phyloP scores from a whole-genome alignment of 306 rosid genomes.

The Hylodesmum podocarpum region DNA sequence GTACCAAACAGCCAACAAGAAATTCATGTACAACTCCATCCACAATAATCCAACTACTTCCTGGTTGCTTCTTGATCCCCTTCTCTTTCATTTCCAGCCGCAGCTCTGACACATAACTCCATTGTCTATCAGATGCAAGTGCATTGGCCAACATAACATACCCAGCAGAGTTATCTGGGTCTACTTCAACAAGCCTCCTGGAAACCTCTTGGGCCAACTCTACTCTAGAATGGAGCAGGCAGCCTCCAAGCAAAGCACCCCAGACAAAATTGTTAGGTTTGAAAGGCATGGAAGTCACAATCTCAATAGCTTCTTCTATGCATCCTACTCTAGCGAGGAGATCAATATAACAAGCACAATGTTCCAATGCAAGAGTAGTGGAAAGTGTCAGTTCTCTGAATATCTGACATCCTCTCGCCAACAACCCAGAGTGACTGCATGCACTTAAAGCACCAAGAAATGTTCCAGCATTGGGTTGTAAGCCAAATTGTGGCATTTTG shows the following conservation, averaged over 20 bases:
- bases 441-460: slow-evolving; percentile 58
- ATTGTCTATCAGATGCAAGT: slow-evolving; percentile 50
- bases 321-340: slow-evolving; percentile 59
- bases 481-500: slow-evolving; percentile 45
- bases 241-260: slow-evolving; percentile 66
- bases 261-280: slow-evolving; percentile 62
- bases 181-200: slow-evolving; percentile 51
- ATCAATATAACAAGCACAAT: slow-evolving; percentile 65
- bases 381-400: slow-evolving; percentile 42
- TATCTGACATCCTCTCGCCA: slow-evolving; percentile 45
- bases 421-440: slow-evolving; percentile 63
- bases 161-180: slow-evolving; percentile 52
- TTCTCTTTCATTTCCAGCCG: slow-evolving; percentile 59
- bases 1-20: slow-evolving; percentile 43
- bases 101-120: slow-evolving; percentile 50
- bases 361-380: slow-evolving; percentile 47
- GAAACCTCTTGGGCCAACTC: slow-evolving; percentile 58
- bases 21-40: slow-evolving; percentile 64
- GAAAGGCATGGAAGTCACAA: slow-evolving; percentile 53
- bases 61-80: slow-evolving; percentile 58
- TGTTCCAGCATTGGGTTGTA: slow-evolving; percentile 53
- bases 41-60: slow-evolving; percentile 63
- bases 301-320: slow-evolving; percentile 56
- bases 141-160: slow-evolving; percentile 67
- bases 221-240: slow-evolving; percentile 59